Evolutionary conservation across 83 land plant species (phyloP), one percentile per base, ranked within the genome.

Genomic region (Picea abies): DNA sequence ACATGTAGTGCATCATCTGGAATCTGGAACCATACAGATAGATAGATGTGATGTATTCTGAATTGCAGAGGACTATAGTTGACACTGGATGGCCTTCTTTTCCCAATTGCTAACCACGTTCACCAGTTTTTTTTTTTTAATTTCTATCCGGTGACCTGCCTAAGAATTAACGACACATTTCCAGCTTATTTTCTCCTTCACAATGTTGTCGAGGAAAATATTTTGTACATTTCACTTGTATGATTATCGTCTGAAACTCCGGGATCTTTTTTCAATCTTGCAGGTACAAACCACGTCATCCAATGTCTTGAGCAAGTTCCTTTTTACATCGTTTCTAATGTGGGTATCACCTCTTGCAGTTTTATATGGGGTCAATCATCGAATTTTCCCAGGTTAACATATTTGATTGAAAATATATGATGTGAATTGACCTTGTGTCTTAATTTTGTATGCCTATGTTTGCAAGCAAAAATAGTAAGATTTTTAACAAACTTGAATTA

Each of bases 361-460:
- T 23, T 61, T 90, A 22, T 88, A 86, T 81, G 88, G 82, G 79
- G 84, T 90, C 81, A 86, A 87, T 29, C 84, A 87, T 83, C 83
- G 85, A 44, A 75, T 76, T 68, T 76, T 90, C 84, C 90, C 89
- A 81, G 91, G 41, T 3, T 39, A 39, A 39, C 41, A 39, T 39
- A 39, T 39, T 39, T 39, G 41, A 39, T 39, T 39, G 41, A 39
- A 39, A 39, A 39, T 39, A 39, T 39, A 39, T 39, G 41, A 39
- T 39, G 5, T 39, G 41, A 39, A 39, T 39, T 39, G 3, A 4
- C 1, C 41, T 39, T 3, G 5, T 39, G 41, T 39, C 41, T 4
- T 4, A 39, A 39, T 39, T 39, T 39, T 39, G 1, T 39, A 39
- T 39, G 41, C 5, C 41, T 39, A 39, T 39, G 3, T 39, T 39